Evolutionary conservation across 768 basidiomycete species (phyloP).

Genomic region (Hortiboletus campestris): DNA sequence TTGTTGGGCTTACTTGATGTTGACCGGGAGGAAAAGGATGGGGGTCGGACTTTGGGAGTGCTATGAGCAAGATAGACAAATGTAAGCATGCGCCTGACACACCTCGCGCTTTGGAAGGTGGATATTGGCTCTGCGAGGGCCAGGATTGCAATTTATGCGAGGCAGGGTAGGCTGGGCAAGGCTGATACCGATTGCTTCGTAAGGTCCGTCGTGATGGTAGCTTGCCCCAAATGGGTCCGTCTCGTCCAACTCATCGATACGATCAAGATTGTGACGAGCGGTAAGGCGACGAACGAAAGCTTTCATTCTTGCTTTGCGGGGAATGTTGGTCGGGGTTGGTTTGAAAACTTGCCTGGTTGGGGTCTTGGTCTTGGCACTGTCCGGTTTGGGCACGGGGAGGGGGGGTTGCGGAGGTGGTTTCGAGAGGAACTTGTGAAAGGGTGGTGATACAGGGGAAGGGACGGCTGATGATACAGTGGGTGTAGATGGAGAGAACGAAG

Average conservation of each 20-base stretch:
- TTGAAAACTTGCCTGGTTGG: background rate
- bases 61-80: conserved; percentile 5
- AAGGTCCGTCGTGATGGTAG: conserved; percentile 73
- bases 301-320: conserved; percentile 23
- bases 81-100: conserved; percentile 10
- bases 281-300: conserved; percentile 29
- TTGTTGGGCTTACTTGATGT: conserved; percentile 18
- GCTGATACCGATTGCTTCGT: conserved; percentile 54
- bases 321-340: background rate
- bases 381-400: background rate
- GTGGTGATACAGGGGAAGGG: background rate
- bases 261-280: conserved; percentile 46
- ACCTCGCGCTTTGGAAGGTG: conserved; percentile 19
- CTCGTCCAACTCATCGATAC: conserved; percentile 78
- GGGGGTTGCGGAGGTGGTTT: background rate
- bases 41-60: conserved; percentile 12
- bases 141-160: background rate
- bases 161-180: conserved; percentile 10
- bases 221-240: conserved; percentile 63
- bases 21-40: conserved; percentile 9
- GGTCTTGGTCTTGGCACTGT: background rate
- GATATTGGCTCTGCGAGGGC: background rate
- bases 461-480: conserved; percentile 13
- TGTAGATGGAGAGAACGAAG: conserved; percentile 1
- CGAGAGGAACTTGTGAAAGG: background rate